Percentiles rank a stretch among this genome's conserved stretches.
phyloP scores from a whole-genome alignment of 176 grass and related monocot species.

The Otatea glauca region DNA sequence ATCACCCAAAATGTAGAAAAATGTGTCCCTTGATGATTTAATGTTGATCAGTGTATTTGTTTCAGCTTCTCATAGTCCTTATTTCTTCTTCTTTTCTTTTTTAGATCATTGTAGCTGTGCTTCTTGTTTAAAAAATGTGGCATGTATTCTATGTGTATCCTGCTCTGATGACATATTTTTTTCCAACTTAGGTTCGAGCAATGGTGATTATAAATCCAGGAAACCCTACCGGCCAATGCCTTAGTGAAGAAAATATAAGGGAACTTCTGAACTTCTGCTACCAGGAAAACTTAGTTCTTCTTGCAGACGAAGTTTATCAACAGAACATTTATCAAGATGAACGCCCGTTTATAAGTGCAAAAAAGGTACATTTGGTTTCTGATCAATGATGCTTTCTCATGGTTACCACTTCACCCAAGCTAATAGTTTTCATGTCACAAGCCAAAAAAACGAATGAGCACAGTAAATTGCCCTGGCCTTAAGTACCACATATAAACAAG shows the following conservation, averaged over 20 bases:
- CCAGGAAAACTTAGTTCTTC: slow-evolving; percentile 80
- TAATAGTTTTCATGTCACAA: slow-evolving; percentile 41
- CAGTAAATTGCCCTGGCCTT: background rate
- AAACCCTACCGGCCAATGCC: slow-evolving; percentile 97
- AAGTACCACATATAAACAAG: slow-evolving; percentile 23
- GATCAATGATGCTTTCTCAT: background rate
- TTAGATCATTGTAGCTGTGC: background rate
- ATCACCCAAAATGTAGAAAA: background rate
- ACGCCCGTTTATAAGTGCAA: slow-evolving; percentile 86
- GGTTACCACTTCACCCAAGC: slow-evolving; percentile 11
- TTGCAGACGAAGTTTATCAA: slow-evolving; percentile 99
- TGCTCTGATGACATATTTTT: slow-evolving; percentile 4
- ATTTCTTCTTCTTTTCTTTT: background rate
- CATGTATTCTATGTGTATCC: background rate
- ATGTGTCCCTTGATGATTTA: slow-evolving; percentile 15
- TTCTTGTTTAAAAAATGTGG: slow-evolving; percentile 6
- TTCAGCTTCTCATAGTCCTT: slow-evolving; percentile 15
- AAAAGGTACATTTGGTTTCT: slow-evolving; percentile 61
- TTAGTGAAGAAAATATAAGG: slow-evolving; percentile 85
- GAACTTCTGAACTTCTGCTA: slow-evolving; percentile 87
- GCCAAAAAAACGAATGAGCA: background rate
- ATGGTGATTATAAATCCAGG: slow-evolving; percentile 99
- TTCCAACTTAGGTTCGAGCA: slow-evolving; percentile 68
- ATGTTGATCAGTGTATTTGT: slow-evolving; percentile 16
- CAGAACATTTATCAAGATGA: slow-evolving; percentile 98